These are phyloP conservation scores for Rhodomyrtus tomentosa DNA, from an alignment of 345 rosid genomes.

Conservation along the genomic window DNA sequence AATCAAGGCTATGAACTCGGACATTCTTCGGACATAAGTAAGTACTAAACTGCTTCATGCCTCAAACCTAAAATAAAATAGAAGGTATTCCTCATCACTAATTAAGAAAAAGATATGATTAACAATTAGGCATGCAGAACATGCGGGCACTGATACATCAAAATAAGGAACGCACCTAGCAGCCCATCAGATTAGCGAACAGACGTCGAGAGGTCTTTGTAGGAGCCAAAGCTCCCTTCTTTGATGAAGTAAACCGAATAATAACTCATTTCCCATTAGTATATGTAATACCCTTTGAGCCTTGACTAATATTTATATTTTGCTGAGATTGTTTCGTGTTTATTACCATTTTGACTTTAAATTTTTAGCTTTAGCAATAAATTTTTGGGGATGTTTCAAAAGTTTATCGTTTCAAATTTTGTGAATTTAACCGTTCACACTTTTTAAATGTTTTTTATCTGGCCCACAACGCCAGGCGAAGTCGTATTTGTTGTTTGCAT, in stretches of 20 bases:
- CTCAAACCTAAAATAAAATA: too few species aligned
- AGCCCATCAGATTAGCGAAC: too few species aligned
- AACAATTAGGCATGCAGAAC: rapidly evolving
- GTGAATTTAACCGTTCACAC: neutral
- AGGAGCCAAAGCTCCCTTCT: too few species aligned
- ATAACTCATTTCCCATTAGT: neutral
- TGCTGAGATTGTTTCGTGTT: neutral
- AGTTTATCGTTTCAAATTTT: neutral
- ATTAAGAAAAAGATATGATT: too few species aligned
- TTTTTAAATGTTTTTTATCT: too few species aligned
- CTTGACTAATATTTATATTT: neutral
- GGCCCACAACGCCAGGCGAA: rapidly evolving
- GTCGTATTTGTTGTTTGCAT: neutral
- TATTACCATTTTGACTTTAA: neutral
- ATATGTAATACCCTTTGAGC: neutral
- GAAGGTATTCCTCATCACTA: too few species aligned
- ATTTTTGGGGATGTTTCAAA: neutral
- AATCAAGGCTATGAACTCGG: neutral
- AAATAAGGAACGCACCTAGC: too few species aligned
- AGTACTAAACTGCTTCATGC: too few species aligned
- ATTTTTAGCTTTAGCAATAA: neutral
- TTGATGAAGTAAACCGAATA: too few species aligned
- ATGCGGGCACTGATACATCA: too few species aligned
- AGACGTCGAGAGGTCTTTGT: too few species aligned
- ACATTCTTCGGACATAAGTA: too few species aligned